Evolutionary conservation across 352 stramenopile species (phyloP).

Genomic region (Phytophthora pini): DNA sequence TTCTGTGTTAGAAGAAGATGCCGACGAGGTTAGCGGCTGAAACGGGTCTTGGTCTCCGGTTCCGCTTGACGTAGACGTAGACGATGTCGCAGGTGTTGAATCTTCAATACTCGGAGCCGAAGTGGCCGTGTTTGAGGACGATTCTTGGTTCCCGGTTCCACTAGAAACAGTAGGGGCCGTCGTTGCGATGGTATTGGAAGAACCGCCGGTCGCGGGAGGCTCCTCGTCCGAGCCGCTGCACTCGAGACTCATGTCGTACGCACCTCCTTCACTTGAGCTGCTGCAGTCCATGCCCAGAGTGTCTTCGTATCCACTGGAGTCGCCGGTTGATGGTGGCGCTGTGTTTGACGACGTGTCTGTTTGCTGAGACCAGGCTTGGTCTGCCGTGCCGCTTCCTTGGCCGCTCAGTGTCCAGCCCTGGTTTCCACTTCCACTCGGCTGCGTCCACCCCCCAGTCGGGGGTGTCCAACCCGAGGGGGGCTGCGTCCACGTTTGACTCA

Average conservation of each 20-base stretch:
- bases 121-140: constrained; percentile 18
- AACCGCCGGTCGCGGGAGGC: constrained; percentile 2
- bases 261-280: background rate
- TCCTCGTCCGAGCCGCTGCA: constrained; percentile 25
- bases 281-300: constrained; percentile 4
- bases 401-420: background rate
- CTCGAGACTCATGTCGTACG: constrained; percentile 19
- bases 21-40: constrained; percentile 9
- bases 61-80: constrained; percentile 3
- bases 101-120: constrained; percentile 1
- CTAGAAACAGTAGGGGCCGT: constrained; percentile 7
- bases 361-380: constrained; percentile 5
- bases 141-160: constrained; percentile 4
- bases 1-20: background rate
- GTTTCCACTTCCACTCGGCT: background rate
- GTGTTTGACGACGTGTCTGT: constrained; percentile 2
- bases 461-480: constrained; percentile 1
- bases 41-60: constrained; percentile 10
- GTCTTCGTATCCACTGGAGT: constrained; percentile 9
- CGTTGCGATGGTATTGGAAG: constrained; percentile 3
- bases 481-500: constrained; percentile 13
- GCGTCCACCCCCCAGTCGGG: constrained; percentile 2
- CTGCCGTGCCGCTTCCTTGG: background rate
- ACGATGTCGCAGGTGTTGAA: background rate
- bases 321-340: constrained; percentile 1